These are phyloP conservation scores for Phytophthora boehmeriae DNA, from an alignment of 352 stramenopile species.

Conservation along the genomic window DNA sequence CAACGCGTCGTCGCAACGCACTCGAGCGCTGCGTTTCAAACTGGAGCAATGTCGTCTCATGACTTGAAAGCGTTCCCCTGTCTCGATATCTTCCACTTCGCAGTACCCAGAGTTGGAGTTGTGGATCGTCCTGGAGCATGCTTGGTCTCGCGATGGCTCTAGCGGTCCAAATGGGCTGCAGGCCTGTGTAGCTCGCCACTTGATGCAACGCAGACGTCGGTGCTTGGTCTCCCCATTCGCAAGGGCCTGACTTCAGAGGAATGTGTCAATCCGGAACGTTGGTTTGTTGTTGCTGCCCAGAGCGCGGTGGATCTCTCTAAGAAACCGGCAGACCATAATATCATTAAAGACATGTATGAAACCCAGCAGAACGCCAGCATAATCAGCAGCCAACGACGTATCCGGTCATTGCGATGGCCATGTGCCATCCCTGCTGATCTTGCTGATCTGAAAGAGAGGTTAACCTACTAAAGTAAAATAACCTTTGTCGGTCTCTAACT, in stretches of 20 bases:
- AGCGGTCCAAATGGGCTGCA: slow-evolving; percentile 38
- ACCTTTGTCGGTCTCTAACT: too few relatives aligned
- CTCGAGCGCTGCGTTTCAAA: slow-evolving; percentile 42
- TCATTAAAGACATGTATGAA: slow-evolving; percentile 16
- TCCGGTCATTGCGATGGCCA: slow-evolving; percentile 15
- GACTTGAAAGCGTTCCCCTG: slow-evolving; percentile 43
- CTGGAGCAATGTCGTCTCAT: slow-evolving; percentile 46
- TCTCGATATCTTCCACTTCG: slow-evolving; percentile 35
- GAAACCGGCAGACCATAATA: slow-evolving; percentile 13
- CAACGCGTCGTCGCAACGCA: slow-evolving; percentile 49
- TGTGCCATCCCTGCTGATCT: slow-evolving; percentile 7
- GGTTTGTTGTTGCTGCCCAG: not conserved
- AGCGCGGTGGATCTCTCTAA: not conserved
- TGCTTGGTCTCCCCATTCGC: slow-evolving; percentile 20
- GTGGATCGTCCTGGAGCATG: slow-evolving; percentile 30
- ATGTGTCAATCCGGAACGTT: too few relatives aligned
- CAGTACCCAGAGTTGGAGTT: slow-evolving; percentile 47
- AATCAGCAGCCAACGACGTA: slow-evolving; percentile 14
- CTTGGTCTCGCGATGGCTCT: slow-evolving; percentile 24
- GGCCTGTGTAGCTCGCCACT: slow-evolving; percentile 32
- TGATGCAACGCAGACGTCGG: slow-evolving; percentile 22
- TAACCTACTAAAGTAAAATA: too few relatives aligned
- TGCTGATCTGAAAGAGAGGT: not conserved
- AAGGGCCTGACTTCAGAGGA: slow-evolving; percentile 2
- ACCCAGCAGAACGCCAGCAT: slow-evolving; percentile 11